Percentiles rank a stretch among this genome's conserved stretches.
Evolutionary conservation across 345 rosid genomes (phyloP).

Genomic region (Euphorbia tirucalli): DNA sequence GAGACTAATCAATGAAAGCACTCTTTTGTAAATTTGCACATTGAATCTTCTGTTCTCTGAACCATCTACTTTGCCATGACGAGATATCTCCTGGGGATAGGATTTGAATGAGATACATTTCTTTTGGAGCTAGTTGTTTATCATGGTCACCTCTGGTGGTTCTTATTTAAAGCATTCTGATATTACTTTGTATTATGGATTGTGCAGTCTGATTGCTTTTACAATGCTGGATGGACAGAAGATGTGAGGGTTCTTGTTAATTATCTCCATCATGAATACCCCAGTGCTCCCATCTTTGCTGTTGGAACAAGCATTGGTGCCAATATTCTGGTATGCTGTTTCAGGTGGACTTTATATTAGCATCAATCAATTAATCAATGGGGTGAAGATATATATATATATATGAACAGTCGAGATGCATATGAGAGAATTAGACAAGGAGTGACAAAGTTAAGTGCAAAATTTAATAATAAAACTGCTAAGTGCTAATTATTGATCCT

Average conservation of each 20-base stretch:
- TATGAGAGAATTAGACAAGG: no score
- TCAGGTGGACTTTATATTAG: not conserved
- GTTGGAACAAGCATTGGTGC: constrained; percentile 96
- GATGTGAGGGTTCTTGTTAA: constrained; percentile 54
- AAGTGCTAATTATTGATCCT: no score
- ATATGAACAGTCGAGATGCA: no score
- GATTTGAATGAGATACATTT: not conserved
- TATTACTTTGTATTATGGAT: not conserved
- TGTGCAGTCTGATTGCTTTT: constrained; percentile 85
- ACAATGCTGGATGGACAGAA: constrained; percentile 94
- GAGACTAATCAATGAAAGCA: no score
- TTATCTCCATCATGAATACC: constrained; percentile 57
- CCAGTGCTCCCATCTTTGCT: constrained; percentile 81
- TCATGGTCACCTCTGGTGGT: not conserved
- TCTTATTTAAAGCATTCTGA: not conserved
- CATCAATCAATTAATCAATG: no score
- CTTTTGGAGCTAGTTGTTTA: no score
- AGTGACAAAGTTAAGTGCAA: no score
- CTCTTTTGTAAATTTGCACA: no score
- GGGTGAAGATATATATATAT: no score
- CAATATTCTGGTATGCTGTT: constrained; percentile 61
- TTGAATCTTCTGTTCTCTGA: not conserved
- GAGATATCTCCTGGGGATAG: not conserved
- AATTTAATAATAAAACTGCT: no score
- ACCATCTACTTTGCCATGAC: not conserved